Evolutionary conservation across 164 flowering plant genomes (phyloP).

Genomic region (Macadamia integrifolia): DNA sequence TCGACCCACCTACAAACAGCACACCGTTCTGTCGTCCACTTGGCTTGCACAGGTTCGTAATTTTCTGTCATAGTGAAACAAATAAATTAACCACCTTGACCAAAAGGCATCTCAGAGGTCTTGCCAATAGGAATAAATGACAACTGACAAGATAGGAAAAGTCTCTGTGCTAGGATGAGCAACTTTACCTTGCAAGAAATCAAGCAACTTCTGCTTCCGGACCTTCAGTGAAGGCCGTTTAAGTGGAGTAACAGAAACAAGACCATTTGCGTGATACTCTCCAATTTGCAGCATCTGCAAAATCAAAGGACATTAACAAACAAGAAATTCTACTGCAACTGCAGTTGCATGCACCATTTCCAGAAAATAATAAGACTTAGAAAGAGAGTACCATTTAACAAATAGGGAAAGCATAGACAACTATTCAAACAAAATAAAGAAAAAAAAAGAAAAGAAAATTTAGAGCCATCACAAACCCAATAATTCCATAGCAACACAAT

Average conservation of each 20-base stretch:
- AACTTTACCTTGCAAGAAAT: conserved; percentile 64
- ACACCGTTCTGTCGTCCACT: conserved; percentile 99
- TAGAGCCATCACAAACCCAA: too few species aligned
- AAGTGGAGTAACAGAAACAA: conserved; percentile 40
- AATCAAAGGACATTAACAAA: conserved; percentile 9
- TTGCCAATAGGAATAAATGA: not conserved
- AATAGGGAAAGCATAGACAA: too few species aligned
- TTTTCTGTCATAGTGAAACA: conserved; percentile 46
- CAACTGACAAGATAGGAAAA: not conserved
- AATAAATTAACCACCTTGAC: not conserved
- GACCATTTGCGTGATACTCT: conserved; percentile 50
- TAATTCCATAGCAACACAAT: too few species aligned
- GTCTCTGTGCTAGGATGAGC: not conserved
- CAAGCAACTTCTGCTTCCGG: conserved; percentile 65
- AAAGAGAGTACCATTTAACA: too few species aligned
- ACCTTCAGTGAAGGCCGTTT: conserved; percentile 63
- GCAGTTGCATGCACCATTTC: too few species aligned
- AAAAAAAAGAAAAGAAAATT: too few species aligned
- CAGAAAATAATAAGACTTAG: too few species aligned
- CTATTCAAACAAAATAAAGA: too few species aligned
- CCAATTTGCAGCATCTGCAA: conserved; percentile 77
- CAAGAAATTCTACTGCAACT: too few species aligned
- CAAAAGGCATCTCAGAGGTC: not conserved
- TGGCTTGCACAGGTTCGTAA: conserved; percentile 80
- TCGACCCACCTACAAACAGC: conserved; percentile 98